These are phyloP conservation scores for Ophiostoma perfectum DNA, from an alignment of 2,329 filamentous ascomycete genomes.

Conservation along the genomic window DNA sequence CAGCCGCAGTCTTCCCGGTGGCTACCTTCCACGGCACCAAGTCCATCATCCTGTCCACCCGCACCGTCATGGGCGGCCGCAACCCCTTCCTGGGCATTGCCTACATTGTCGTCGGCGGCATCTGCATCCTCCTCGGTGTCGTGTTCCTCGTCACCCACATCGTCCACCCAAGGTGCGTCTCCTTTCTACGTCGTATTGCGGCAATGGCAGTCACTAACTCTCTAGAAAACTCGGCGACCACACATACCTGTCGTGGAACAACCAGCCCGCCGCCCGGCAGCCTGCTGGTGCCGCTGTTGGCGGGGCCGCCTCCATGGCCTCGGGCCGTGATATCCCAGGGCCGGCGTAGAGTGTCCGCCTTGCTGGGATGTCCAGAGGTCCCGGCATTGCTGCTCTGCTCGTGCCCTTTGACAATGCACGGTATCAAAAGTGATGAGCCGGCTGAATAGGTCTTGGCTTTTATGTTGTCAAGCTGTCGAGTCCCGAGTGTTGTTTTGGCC, in stretches of 20 bases:
- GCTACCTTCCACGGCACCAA: slow-evolving; percentile 78
- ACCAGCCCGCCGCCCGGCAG: slow-evolving; percentile 40
- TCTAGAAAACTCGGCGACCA: slow-evolving; percentile 91
- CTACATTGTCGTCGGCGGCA: slow-evolving; percentile 86
- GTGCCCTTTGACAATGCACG: not conserved
- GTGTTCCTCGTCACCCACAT: slow-evolving; percentile 88
- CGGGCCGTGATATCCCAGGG: slow-evolving; percentile 48
- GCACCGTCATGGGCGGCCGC: slow-evolving; percentile 87
- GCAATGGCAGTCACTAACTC: not conserved
- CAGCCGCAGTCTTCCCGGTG: slow-evolving; percentile 67
- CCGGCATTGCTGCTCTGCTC: not conserved
- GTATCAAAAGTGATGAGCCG: not conserved
- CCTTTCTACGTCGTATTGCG: not conserved
- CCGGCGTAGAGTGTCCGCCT: slow-evolving; percentile 21
- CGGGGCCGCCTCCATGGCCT: slow-evolving; percentile 42
- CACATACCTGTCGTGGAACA: slow-evolving; percentile 95
- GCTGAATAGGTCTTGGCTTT: not conserved
- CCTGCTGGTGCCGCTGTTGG: slow-evolving; percentile 14
- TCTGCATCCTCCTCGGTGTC: slow-evolving; percentile 83
- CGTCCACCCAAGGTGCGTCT: slow-evolving; percentile 73
- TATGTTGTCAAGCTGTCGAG: not conserved
- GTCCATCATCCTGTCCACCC: slow-evolving; percentile 80
- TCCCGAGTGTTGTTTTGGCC: not conserved
- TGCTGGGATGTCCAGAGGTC: not conserved
- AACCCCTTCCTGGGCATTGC: slow-evolving; percentile 96